Conservation (phyloP, 2,329 filamentous ascomycete species). For the Talaromyces islandicus region DNA sequence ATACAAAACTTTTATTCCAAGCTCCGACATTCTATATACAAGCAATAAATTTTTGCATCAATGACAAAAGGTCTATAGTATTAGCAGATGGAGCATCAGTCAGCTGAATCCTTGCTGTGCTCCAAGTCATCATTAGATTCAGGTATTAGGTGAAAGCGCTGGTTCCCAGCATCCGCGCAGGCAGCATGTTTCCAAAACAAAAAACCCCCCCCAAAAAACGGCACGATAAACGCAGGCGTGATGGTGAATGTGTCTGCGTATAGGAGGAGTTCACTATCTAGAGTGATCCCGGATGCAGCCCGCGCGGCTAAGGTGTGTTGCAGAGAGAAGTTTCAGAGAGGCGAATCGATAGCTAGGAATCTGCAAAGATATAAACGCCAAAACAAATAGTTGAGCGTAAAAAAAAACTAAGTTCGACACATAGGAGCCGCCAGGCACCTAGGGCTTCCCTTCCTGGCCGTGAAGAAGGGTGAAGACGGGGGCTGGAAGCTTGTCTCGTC, state of each 20-base stretch:
- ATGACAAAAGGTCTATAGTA: neutral
- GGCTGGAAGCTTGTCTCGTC: conserved; percentile 78
- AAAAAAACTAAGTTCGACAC: neutral
- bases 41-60: neutral
- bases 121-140: neutral
- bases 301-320: neutral
- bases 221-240: neutral
- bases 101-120: neutral
- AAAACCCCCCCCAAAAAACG: no score
- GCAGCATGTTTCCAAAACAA: neutral
- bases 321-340: neutral
- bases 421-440: neutral
- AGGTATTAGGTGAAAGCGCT: neutral
- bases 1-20: neutral
- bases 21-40: neutral
- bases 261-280: neutral
- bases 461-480: conserved; percentile 79
- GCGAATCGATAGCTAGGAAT: neutral
- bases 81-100: neutral
- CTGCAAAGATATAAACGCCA: neutral
- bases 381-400: neutral
- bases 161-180: neutral
- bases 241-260: neutral
- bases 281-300: neutral
- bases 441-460: conserved; percentile 44